Conservation (phyloP, 2,329 filamentous ascomycete genomes). For the Colletotrichum sublineola region DNA sequence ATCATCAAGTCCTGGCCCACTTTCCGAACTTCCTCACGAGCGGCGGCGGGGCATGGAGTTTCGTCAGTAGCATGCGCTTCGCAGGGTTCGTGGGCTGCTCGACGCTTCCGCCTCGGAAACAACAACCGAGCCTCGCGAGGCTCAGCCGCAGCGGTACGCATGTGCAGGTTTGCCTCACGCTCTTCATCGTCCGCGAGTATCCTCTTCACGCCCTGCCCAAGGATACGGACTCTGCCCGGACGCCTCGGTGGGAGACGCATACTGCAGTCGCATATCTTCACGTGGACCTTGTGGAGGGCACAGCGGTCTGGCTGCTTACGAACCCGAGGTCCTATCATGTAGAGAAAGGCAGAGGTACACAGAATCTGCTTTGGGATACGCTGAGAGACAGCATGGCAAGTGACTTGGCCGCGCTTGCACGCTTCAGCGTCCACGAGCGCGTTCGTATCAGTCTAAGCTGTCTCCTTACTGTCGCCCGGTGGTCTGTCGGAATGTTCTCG, state of each 20-base stretch:
- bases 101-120: not conserved
- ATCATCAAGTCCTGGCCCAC: constrained; percentile 26
- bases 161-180: constrained; percentile 26
- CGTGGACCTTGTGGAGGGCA: constrained; percentile 29
- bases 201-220: constrained; percentile 16
- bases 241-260: constrained; percentile 34
- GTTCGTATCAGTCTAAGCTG: constrained; percentile 16
- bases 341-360: constrained; percentile 21
- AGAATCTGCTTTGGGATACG: constrained; percentile 26
- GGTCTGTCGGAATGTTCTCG: constrained; percentile 24
- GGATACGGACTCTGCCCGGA: constrained; percentile 3
- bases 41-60: constrained; percentile 27
- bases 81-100: constrained; percentile 15
- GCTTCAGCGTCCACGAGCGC: constrained; percentile 5
- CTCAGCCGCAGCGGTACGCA: constrained; percentile 29
- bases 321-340: constrained; percentile 23
- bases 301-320: constrained; percentile 28
- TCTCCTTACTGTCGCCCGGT: constrained; percentile 21
- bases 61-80: constrained; percentile 28
- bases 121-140: not conserved
- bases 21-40: constrained; percentile 20
- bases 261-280: constrained; percentile 22
- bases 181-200: constrained; percentile 26
- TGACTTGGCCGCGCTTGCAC: not conserved
- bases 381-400: constrained; percentile 1